A percentile compares a stretch with the other conserved stretches of the same genome.
Conservation (phyloP, 768 basidiomycete species). For the Termitomyces eurrhizus region DNA sequence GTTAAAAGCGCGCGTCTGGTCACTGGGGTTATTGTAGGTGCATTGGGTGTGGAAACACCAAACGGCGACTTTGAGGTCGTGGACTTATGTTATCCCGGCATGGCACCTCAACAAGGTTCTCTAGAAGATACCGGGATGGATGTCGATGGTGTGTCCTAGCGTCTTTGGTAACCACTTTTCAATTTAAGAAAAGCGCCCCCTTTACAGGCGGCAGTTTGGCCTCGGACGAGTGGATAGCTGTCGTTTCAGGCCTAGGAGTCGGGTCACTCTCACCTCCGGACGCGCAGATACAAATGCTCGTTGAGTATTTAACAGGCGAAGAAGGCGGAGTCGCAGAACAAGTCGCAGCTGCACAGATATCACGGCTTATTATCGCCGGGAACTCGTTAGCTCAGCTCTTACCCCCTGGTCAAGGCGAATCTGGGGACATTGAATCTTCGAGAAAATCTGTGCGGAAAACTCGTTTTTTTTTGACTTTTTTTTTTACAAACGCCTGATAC, state of each 20-base stretch:
- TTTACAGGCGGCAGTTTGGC: conserved; percentile 11
- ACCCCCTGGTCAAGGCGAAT: conserved; percentile 27
- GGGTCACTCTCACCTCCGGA: conserved; percentile 61
- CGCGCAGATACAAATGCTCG: conserved; percentile 78
- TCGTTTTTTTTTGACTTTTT: not conserved
- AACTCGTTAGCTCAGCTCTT: conserved; percentile 69
- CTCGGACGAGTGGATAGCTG: conserved; percentile 74
- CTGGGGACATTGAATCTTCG: conserved; percentile 28
- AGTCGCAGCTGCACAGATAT: conserved; percentile 63
- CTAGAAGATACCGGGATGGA: conserved; percentile 49
- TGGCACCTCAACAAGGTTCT: conserved; percentile 65
- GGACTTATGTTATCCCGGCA: conserved; percentile 80
- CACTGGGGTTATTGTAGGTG: conserved; percentile 89
- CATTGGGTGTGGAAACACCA: conserved; percentile 85
- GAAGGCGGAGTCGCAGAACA: conserved; percentile 67
- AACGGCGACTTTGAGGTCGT: conserved; percentile 92
- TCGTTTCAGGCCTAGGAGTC: conserved; percentile 83
- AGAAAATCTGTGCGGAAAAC: conserved; percentile 50
- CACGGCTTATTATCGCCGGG: conserved; percentile 85
- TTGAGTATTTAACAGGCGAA: conserved; percentile 88
- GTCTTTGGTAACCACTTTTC: not conserved
- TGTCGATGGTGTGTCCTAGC: conserved; percentile 53
- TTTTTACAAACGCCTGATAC: conserved; percentile 4
- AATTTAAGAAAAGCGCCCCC: not conserved
- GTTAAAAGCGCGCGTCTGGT: conserved; percentile 64